Percentiles rank a stretch among this genome's conserved stretches.
These are phyloP conservation scores for Guyanaporus albipodus DNA, from an alignment of 768 basidiomycete species.

Conservation along the genomic window DNA sequence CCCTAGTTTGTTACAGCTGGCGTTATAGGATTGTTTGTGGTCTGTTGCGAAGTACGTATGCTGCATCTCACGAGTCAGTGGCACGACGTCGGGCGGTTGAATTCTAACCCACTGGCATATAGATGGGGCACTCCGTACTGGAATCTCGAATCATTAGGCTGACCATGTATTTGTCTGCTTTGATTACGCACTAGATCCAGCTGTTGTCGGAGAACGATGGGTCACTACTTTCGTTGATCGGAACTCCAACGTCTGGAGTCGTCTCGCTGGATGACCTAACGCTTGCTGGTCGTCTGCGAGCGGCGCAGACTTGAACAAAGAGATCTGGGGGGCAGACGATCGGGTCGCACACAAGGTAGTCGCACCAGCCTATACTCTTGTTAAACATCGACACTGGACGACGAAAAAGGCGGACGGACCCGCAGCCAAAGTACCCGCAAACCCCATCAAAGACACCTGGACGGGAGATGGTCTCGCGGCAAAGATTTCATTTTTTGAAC, in stretches of 20 bases:
- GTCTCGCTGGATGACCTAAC: slow-evolving; percentile 1
- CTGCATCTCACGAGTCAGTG: slow-evolving; percentile 21
- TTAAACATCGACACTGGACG: neutral
- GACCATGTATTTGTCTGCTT: neutral
- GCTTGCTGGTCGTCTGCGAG: slow-evolving; percentile 8
- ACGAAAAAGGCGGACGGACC: slow-evolving; percentile 19
- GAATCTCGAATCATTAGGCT: slow-evolving; percentile 4
- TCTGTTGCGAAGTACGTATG: slow-evolving; percentile 49
- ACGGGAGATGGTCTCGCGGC: slow-evolving; percentile 46
- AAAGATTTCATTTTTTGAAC: slow-evolving; percentile 49
- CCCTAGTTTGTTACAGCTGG: slow-evolving; percentile 12
- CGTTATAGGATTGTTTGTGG: slow-evolving; percentile 42
- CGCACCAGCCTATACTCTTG: slow-evolving; percentile 39
- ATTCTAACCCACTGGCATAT: slow-evolving; percentile 39
- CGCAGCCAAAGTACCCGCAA: slow-evolving; percentile 44
- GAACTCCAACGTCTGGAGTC: slow-evolving; percentile 25
- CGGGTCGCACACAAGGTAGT: slow-evolving; percentile 44
- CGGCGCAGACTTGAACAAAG: slow-evolving; percentile 32
- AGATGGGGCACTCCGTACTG: slow-evolving; percentile 43
- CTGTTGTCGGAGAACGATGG: slow-evolving; percentile 35
- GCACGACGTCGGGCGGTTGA: neutral
- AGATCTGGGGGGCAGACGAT: slow-evolving; percentile 41
- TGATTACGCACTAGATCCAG: slow-evolving; percentile 43
- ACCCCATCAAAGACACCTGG: slow-evolving; percentile 49
- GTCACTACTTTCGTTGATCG: slow-evolving; percentile 38